Base-by-base conservation (phyloP, 2,329 filamentous ascomycete species). In the Fusarium armeniacum region DNA sequence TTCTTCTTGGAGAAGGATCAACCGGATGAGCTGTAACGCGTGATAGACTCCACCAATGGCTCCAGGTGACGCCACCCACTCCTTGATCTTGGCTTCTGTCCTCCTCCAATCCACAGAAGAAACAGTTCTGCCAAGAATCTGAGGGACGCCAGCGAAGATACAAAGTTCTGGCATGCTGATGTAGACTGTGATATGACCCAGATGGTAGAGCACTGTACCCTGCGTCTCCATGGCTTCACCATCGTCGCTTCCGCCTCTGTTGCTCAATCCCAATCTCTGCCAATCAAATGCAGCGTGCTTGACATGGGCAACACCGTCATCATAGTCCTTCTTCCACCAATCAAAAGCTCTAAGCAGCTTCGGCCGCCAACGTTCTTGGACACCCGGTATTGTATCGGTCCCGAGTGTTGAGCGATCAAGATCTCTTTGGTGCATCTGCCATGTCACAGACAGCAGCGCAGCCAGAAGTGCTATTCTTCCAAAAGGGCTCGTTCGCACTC, bases 261-360 rank as follows among this genome's bases (percentile, higher is more conserved):
- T 74, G 43, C 72, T 74, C 28, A 73, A 33, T 1, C 73, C 73
- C 6, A 75, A 43, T 15, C 73, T 72, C 44, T 75, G 73, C 73
- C 73, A 75, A 54, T 75, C 73, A 60, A 75, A 75, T 5, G 73
- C 73, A 26, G 73, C 73, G 28, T 75, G 73, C 10, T 74, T 60
- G 8, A 75, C 70, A 45, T 75, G 73, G 8, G 73, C 73, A 40
- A 75, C 66, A 5, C 73, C 73, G 28, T 75, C 73, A 16, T 75
- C 73, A 11, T 75, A 75, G 44, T 75, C 73, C 24, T 75, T 74
- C 51, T 75, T 75, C 73, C 73, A 75, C 73, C 73, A 75, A 52
- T 75, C 73, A 56, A 75, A 75, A 5, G 73, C 73, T 15, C 73
- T 47, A 9, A 75, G 47, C 12, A 75, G 26, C 38, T 75, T 75